Evolutionary conservation across 1,284 basidiomycete species (phyloP).

Genomic region (Tilletia indica): DNA sequence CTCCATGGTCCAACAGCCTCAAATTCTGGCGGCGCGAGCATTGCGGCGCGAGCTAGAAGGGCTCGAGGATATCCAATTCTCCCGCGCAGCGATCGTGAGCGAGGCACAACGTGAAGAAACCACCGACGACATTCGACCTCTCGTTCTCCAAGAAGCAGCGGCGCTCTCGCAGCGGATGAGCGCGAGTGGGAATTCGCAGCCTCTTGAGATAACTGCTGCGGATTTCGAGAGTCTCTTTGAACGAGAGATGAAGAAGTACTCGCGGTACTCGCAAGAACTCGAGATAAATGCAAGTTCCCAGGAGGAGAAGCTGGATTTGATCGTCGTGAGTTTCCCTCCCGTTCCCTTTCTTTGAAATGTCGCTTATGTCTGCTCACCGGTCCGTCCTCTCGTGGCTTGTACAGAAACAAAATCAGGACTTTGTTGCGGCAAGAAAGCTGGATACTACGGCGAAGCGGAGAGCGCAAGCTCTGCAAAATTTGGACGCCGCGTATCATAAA

Average conservation of each 20-base stretch:
- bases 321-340: constrained; percentile 63
- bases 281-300: constrained; percentile 67
- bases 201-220: constrained; percentile 48
- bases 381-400: background rate
- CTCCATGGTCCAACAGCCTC: constrained; percentile 16
- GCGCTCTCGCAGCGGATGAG: constrained; percentile 61
- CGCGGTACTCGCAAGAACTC: constrained; percentile 69
- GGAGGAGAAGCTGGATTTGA: constrained; percentile 66
- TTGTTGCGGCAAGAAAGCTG: constrained; percentile 74
- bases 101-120: constrained; percentile 68
- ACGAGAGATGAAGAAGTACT: constrained; percentile 76
- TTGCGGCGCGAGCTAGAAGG: constrained; percentile 76
- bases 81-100: constrained; percentile 63
- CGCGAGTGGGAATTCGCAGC: background rate
- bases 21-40: constrained; percentile 60
- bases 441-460: constrained; percentile 76
- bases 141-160: constrained; percentile 68
- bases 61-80: constrained; percentile 69
- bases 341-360: background rate
- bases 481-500: constrained; percentile 82
- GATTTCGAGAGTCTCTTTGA: constrained; percentile 76
- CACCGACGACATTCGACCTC: constrained; percentile 73
- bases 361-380: background rate
- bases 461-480: constrained; percentile 79
- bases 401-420: constrained; percentile 72